These are phyloP conservation scores for Ziziphus jujuba DNA, from an alignment of 306 rosid genomes.

Conservation along the genomic window DNA sequence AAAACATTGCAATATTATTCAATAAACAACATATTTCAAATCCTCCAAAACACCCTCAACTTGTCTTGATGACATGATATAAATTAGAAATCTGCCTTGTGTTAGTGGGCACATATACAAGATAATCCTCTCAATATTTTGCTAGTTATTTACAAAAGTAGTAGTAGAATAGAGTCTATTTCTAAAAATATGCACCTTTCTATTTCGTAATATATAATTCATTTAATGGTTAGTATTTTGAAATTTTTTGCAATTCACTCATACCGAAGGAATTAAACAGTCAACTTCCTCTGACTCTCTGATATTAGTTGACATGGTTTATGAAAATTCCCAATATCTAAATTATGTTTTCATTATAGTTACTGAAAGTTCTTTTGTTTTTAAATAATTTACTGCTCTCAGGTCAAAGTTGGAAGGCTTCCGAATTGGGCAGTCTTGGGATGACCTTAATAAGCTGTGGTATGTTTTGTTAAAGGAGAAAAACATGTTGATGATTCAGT, in stretches of 20 bases:
- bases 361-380: neutral
- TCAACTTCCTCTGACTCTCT: neutral
- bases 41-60: neutral
- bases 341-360: neutral
- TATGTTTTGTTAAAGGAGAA: slow-evolving; percentile 89
- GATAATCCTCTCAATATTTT: neutral
- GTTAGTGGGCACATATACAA: neutral
- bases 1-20: neutral
- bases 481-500: slow-evolving; percentile 93
- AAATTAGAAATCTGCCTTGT: neutral
- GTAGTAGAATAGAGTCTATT: neutral
- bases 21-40: neutral
- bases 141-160: too few relatives aligned
- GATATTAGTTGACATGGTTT: neutral
- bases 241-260: neutral
- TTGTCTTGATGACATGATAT: neutral
- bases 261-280: neutral
- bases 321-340: neutral
- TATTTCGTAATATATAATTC: neutral
- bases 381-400: slow-evolving; percentile 19
- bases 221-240: neutral
- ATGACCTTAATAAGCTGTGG: slow-evolving; percentile 90
- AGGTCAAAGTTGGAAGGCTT: slow-evolving; percentile 97
- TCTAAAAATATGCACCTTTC: neutral
- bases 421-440: slow-evolving; percentile 94